Evolutionary conservation across 768 basidiomycete genomes (phyloP).

Genomic region (Phylloporus sp.): DNA sequence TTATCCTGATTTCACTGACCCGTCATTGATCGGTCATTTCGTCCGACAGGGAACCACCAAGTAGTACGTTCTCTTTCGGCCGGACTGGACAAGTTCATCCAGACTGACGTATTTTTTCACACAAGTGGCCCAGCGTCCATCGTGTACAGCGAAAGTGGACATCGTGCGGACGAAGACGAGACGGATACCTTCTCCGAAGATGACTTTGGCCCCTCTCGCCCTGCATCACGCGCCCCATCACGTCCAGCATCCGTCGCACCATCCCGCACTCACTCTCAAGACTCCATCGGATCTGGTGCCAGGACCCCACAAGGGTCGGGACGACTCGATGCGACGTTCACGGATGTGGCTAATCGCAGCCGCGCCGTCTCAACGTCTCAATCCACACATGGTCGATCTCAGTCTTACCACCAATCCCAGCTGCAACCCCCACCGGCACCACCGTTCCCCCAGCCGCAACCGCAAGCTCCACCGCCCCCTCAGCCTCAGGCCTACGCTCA

Average conservation of each 20-base stretch:
- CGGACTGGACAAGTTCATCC: neutral
- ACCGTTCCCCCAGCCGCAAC: neutral
- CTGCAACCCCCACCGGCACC: neutral
- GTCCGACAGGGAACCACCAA: constrained; percentile 55
- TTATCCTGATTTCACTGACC: neutral
- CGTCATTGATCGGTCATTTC: neutral
- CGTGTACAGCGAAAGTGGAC: constrained; percentile 77
- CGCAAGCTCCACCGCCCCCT: neutral
- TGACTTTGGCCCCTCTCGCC: constrained; percentile 38
- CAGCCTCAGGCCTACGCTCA: neutral
- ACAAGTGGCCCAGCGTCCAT: constrained; percentile 74
- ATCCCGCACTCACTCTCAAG: constrained; percentile 55
- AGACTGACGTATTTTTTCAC: constrained; percentile 1
- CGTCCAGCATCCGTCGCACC: constrained; percentile 45
- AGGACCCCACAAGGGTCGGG: constrained; percentile 30
- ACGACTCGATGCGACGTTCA: constrained; percentile 24
- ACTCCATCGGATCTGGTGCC: constrained; percentile 30
- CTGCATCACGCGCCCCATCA: constrained; percentile 35
- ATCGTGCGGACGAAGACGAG: constrained; percentile 71
- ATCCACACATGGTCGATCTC: constrained; percentile 15
- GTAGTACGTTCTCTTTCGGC: constrained; percentile 54
- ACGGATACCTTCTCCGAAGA: constrained; percentile 63
- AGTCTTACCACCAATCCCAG: constrained; percentile 15
- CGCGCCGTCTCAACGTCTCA: constrained; percentile 21
- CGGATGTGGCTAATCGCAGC: constrained; percentile 30